These are phyloP conservation scores for Ulota crispa DNA, from an alignment of 225 moss, liverwort and hornwort genomes.

Conservation along the genomic window DNA sequence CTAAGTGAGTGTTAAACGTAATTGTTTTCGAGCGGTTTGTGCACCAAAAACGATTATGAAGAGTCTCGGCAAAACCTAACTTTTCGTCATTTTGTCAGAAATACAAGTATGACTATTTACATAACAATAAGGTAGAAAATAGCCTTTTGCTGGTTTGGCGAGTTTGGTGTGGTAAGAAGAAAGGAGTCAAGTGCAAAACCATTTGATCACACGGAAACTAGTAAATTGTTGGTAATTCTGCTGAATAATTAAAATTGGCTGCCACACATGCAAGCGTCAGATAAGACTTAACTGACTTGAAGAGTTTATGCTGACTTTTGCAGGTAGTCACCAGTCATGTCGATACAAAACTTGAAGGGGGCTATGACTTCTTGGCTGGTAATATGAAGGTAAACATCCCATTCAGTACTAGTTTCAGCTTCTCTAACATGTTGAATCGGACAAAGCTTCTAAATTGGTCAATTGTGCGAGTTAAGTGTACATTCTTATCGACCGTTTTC, in stretches of 20 bases:
- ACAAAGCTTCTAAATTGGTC: neutral
- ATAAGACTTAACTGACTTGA: neutral
- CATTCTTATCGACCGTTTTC: neutral
- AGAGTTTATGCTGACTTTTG: constrained; percentile 22
- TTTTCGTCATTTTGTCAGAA: neutral
- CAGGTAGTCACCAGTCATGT: constrained; percentile 28
- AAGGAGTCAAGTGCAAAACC: neutral
- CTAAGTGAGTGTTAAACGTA: neutral
- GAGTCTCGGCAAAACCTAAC: neutral
- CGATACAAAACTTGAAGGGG: constrained; percentile 29
- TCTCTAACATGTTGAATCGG: neutral
- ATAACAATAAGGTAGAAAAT: neutral
- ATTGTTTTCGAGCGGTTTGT: neutral
- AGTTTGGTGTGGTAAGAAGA: neutral
- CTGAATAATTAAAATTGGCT: neutral
- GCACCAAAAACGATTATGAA: neutral
- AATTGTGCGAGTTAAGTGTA: neutral
- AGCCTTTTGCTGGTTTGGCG: neutral
- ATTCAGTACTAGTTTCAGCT: neutral
- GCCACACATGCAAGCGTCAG: neutral
- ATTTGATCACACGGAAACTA: neutral
- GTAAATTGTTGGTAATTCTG: neutral
- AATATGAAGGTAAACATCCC: constrained; percentile 34
- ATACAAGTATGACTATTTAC: neutral
- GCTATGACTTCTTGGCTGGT: constrained; percentile 19